These are phyloP conservation scores for Wickerhamiella nectarea DNA, from an alignment of 805 yeast species.

Conservation along the genomic window DNA sequence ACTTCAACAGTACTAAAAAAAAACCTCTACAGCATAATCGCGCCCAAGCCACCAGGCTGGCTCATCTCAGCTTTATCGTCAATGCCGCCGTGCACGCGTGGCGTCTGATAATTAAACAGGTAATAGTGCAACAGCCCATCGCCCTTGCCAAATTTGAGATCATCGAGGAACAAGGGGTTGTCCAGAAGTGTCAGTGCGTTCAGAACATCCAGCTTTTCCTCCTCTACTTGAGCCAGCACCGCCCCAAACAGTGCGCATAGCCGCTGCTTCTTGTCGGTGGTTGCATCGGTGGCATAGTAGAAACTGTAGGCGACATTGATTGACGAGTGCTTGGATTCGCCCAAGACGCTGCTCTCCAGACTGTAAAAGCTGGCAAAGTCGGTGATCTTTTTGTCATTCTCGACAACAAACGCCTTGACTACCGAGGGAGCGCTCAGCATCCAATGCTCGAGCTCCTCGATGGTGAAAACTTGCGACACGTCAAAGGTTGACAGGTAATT, in stretches of 20 bases:
- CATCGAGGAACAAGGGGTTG: slow-evolving; percentile 67
- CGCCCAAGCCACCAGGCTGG: slow-evolving; percentile 70
- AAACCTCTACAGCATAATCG: slow-evolving; percentile 56
- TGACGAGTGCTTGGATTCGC: slow-evolving; percentile 44
- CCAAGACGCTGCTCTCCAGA: slow-evolving; percentile 71
- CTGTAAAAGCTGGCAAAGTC: slow-evolving; percentile 86
- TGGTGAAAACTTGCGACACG: slow-evolving; percentile 51
- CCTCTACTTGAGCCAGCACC: slow-evolving; percentile 62
- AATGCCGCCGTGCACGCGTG: slow-evolving; percentile 71
- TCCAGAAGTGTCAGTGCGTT: slow-evolving; percentile 88
- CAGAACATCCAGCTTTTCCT: slow-evolving; percentile 68
- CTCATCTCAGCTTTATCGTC: slow-evolving; percentile 41
- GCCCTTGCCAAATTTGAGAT: slow-evolving; percentile 80
- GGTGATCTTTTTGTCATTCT: slow-evolving; percentile 43
- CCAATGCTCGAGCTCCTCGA: slow-evolving; percentile 72
- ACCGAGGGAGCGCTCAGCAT: slow-evolving; percentile 30
- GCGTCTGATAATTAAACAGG: slow-evolving; percentile 76
- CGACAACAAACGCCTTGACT: slow-evolving; percentile 67
- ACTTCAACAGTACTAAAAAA: background rate
- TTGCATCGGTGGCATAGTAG: slow-evolving; percentile 64
- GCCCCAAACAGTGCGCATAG: slow-evolving; percentile 51
- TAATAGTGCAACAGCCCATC: slow-evolving; percentile 88
- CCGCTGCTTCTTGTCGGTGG: slow-evolving; percentile 38
- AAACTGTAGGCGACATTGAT: slow-evolving; percentile 78
- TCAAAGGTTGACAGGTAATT: slow-evolving; percentile 60